phyloP scores from a whole-genome alignment of 768 basidiomycete species.

The Tricholoma flavovirens region DNA sequence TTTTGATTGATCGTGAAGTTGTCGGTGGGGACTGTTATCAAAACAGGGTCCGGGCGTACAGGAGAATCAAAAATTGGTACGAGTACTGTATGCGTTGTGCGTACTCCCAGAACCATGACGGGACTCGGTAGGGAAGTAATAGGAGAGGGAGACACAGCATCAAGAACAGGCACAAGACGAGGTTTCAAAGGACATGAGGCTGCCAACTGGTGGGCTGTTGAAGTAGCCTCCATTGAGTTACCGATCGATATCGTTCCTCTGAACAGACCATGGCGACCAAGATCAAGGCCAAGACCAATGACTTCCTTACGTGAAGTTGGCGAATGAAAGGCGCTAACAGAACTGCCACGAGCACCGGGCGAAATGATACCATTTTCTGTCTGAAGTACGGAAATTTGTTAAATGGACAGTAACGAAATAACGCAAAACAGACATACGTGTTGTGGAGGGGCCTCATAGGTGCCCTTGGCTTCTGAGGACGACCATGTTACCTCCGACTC shows the following conservation, averaged over 20 bases:
- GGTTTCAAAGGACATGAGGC: slow-evolving; percentile 8
- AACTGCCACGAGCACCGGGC: neutral
- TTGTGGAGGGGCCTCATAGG: neutral
- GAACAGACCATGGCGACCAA: neutral
- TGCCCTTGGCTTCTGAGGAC: neutral
- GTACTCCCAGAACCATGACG: neutral
- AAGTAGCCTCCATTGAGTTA: neutral
- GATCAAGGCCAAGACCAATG: neutral
- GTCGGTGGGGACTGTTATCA: neutral
- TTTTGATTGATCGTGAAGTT: neutral
- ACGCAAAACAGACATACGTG: neutral
- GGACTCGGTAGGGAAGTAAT: slow-evolving; percentile 4
- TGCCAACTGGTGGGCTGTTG: neutral
- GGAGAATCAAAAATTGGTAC: neutral
- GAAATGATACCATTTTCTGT: neutral
- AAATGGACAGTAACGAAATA: too few relatives aligned
- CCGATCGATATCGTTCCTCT: neutral
- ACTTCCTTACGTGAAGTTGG: neutral
- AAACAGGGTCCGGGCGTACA: neutral
- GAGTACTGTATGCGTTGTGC: too few relatives aligned
- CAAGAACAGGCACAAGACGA: slow-evolving; percentile 1
- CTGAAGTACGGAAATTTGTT: neutral
- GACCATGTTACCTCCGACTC: neutral
- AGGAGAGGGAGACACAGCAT: slow-evolving; percentile 10
- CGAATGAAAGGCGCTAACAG: neutral